Evolutionary conservation across 2,329 filamentous ascomycete species (phyloP).

Genomic region (Dothistroma pini): DNA sequence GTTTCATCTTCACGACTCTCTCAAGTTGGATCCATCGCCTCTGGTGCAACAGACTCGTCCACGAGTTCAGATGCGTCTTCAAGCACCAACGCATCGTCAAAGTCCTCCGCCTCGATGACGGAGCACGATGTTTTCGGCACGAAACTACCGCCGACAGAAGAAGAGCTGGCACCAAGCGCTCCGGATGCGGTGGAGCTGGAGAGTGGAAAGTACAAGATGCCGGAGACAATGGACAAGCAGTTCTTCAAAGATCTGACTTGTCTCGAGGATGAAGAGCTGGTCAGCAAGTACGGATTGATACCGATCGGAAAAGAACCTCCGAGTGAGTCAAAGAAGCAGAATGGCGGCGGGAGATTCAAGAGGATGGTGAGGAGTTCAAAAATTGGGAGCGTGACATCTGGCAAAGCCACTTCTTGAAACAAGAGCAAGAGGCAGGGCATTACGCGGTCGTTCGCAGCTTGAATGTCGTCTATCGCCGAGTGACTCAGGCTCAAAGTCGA

Average conservation of each 20-base stretch:
- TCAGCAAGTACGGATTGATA: constrained; percentile 8
- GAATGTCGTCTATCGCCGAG: too few species aligned
- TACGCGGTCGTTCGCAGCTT: too few species aligned
- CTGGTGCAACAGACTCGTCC: background rate
- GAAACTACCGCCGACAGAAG: background rate
- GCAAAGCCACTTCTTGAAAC: too few species aligned
- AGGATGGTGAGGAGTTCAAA: background rate
- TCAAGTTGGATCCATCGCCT: constrained; percentile 4
- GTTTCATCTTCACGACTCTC: background rate
- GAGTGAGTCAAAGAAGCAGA: too few species aligned
- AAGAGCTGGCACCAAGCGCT: background rate
- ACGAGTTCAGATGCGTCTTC: constrained; percentile 3
- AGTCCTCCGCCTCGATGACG: background rate
- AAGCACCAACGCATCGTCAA: background rate
- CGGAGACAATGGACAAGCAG: constrained; percentile 3
- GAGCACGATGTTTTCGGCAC: constrained; percentile 8
- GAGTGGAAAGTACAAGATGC: constrained; percentile 1
- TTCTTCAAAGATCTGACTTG: constrained; percentile 13
- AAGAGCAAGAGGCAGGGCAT: too few species aligned
- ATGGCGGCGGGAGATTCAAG: background rate
- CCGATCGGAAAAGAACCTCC: background rate
- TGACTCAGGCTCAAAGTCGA: too few species aligned
- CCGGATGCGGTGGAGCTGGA: constrained; percentile 5
- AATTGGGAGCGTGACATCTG: too few species aligned
- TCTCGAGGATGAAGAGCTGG: constrained; percentile 12